phyloP scores from a whole-genome alignment of 441 rosid species.

The Adansonia madagascariensis region DNA sequence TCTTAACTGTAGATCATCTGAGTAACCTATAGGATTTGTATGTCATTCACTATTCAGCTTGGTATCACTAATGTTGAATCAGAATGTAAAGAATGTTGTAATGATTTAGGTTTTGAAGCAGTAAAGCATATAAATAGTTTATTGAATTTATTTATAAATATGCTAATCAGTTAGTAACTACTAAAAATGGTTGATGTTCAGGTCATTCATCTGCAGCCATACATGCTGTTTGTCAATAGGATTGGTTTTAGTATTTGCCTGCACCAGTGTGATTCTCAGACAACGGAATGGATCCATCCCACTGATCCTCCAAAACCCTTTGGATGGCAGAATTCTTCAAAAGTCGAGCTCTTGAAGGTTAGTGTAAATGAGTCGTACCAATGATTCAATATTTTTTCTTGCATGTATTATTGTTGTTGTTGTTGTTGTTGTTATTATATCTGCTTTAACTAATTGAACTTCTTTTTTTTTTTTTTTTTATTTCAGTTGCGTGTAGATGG shows the following conservation, averaged over 20 bases:
- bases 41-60: background rate
- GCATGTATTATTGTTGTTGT: background rate
- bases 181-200: conserved; percentile 45
- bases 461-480: conserved; percentile 18
- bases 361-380: conserved; percentile 2
- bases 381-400: background rate
- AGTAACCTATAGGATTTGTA: conserved; percentile 5
- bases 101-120: conserved; percentile 14
- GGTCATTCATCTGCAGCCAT: conserved; percentile 95
- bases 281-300: conserved; percentile 85
- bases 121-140: background rate
- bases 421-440: background rate
- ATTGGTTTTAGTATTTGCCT: conserved; percentile 77
- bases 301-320: conserved; percentile 85
- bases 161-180: conserved; percentile 20
- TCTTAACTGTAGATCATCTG: conserved; percentile 10
- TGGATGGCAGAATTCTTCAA: conserved; percentile 73
- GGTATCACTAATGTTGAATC: conserved; percentile 15
- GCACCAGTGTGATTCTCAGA: conserved; percentile 86
- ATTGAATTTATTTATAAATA: conserved; percentile 24
- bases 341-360: conserved; percentile 70
- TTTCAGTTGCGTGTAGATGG: conserved; percentile 81
- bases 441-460: conserved; percentile 16
- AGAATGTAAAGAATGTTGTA: conserved; percentile 3
- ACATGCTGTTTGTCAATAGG: conserved; percentile 84